Percentiles rank a stretch among this genome's conserved stretches.
phyloP scores from a whole-genome alignment of 257 asterid species.

The Misopates orontium region DNA sequence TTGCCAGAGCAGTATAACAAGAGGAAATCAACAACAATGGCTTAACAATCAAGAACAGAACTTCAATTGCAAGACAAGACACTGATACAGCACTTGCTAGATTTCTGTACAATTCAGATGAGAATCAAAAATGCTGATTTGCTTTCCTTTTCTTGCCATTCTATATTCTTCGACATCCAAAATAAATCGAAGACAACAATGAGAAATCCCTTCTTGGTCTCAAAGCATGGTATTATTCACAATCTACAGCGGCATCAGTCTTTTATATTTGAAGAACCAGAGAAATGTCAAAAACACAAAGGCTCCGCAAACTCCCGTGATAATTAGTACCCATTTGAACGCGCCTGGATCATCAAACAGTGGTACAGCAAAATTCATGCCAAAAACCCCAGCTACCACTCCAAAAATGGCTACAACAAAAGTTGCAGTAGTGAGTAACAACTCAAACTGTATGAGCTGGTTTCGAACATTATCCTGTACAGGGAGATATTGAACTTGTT shows the following conservation, averaged over 20 bases:
- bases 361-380: slow-evolving; percentile 77
- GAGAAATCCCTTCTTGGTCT: neutral
- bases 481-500: neutral
- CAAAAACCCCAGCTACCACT: slow-evolving; percentile 94
- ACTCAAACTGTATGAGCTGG: slow-evolving; percentile 96
- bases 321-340: slow-evolving; percentile 83
- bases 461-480: slow-evolving; percentile 96
- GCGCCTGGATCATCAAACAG: slow-evolving; percentile 67
- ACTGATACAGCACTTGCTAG: neutral
- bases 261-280: slow-evolving; percentile 79
- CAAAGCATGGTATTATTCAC: slow-evolving; percentile 20
- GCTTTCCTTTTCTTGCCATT: slow-evolving; percentile 12
- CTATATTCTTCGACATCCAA: slow-evolving; percentile 18
- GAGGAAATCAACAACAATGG: neutral
- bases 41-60: neutral
- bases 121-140: neutral
- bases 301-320: slow-evolving; percentile 73
- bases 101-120: slow-evolving; percentile 24
- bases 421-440: slow-evolving; percentile 87
- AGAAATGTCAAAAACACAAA: slow-evolving; percentile 64
- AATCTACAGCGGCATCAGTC: slow-evolving; percentile 87
- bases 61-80: neutral
- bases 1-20: too few species aligned
- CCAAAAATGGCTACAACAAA: slow-evolving; percentile 94
- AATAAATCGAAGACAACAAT: slow-evolving; percentile 12